phyloP scores from a whole-genome alignment of 108 stramenopile species.

The Pseudonitzschia multiseries region DNA sequence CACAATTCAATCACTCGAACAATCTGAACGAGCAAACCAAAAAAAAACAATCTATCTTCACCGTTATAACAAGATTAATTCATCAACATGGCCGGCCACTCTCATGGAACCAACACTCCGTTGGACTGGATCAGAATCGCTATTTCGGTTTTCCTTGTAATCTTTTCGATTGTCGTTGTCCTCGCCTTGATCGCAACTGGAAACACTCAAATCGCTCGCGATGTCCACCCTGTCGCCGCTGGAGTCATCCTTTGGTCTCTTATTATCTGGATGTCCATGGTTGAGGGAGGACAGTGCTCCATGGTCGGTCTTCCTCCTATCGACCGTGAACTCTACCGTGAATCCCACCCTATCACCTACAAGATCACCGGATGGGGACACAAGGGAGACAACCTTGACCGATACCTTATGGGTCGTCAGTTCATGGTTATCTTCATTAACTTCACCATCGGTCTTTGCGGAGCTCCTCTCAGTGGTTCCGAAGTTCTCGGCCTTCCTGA shows the following conservation, averaged over 20 bases:
- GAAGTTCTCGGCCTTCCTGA: constrained; percentile 65
- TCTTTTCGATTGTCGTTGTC: constrained; percentile 62
- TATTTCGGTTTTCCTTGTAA: constrained; percentile 44
- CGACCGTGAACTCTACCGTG: constrained; percentile 67
- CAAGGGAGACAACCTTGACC: constrained; percentile 86
- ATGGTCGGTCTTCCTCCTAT: constrained; percentile 73
- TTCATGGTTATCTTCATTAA: constrained; percentile 83
- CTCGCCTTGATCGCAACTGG: constrained; percentile 52
- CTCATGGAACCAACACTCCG: constrained; percentile 22
- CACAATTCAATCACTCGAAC: neutral
- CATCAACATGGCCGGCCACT: neutral
- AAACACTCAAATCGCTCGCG: constrained; percentile 54
- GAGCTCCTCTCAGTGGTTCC: constrained; percentile 55
- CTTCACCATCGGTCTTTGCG: constrained; percentile 69
- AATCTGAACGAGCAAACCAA: neutral
- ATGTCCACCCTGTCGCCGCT: constrained; percentile 54
- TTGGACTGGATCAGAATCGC: constrained; percentile 22
- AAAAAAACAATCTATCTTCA: neutral
- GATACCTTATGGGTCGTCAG: constrained; percentile 86
- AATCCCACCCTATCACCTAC: constrained; percentile 68
- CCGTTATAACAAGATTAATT: neutral
- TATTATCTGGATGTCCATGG: constrained; percentile 67
- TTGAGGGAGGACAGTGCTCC: constrained; percentile 76
- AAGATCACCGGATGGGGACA: constrained; percentile 51
- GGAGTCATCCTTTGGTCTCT: constrained; percentile 44